These are phyloP conservation scores for Entelexis sorbosivorans DNA, from an alignment of 1,139 yeast genomes.

Conservation along the genomic window DNA sequence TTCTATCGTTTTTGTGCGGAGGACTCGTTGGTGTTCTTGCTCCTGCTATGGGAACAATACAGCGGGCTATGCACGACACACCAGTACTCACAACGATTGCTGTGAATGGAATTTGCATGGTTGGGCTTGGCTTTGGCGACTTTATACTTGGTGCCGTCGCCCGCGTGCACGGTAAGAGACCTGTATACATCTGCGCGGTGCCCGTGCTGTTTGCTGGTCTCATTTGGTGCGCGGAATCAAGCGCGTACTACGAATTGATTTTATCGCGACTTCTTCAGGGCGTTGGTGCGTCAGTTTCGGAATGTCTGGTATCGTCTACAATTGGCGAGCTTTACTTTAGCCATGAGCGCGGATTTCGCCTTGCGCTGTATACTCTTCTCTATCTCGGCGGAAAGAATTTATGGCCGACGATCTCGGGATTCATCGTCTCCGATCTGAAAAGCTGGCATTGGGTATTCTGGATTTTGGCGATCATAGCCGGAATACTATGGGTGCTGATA, in stretches of 20 bases:
- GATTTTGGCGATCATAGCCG: constrained; percentile 47
- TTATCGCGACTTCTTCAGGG: constrained; percentile 51
- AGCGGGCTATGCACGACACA: constrained; percentile 36
- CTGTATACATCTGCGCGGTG: constrained; percentile 44
- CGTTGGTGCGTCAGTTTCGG: constrained; percentile 51
- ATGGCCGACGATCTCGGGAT: constrained; percentile 46
- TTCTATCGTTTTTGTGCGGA: constrained; percentile 51
- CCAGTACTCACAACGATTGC: constrained; percentile 40
- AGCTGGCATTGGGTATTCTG: constrained; percentile 55
- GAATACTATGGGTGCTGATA: constrained; percentile 38
- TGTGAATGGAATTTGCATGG: constrained; percentile 52
- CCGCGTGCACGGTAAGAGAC: constrained; percentile 45
- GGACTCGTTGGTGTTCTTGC: constrained; percentile 55
- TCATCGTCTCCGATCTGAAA: constrained; percentile 41
- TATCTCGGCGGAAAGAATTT: constrained; percentile 53
- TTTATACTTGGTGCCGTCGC: constrained; percentile 50
- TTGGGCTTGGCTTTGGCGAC: constrained; percentile 48
- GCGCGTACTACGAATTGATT: constrained; percentile 41
- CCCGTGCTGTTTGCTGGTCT: constrained; percentile 43
- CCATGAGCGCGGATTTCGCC: constrained; percentile 54
- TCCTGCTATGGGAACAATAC: constrained; percentile 41
- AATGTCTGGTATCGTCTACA: constrained; percentile 50
- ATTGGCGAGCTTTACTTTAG: constrained; percentile 54
- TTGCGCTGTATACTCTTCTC: constrained; percentile 51
- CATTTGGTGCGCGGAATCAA: constrained; percentile 44